Evolutionary conservation across 2,329 filamentous ascomycete genomes (phyloP).

Genomic region (Furcasterigmium sp.): DNA sequence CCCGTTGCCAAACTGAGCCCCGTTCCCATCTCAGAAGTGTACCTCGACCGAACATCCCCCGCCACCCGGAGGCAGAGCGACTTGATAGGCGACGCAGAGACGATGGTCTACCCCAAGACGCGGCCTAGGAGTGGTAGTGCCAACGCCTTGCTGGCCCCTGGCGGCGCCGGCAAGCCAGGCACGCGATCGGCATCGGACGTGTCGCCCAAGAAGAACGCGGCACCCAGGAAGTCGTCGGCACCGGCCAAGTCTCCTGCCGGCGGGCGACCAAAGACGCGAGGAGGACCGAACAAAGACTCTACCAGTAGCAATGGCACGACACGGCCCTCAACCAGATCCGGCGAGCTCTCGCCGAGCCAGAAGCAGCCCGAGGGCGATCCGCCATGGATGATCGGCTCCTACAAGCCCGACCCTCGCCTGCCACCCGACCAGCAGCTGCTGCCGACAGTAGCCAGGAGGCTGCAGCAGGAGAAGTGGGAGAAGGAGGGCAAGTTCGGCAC

Average conservation of each 20-base stretch:
- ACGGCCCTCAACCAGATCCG: slow-evolving; percentile 58
- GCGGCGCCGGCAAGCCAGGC: slow-evolving; percentile 18
- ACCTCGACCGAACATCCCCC: slow-evolving; percentile 69
- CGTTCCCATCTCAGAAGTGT: slow-evolving; percentile 65
- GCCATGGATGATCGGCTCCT: slow-evolving; percentile 91
- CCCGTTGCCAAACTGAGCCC: slow-evolving; percentile 79
- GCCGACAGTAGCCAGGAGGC: slow-evolving; percentile 82
- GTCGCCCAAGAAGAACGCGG: slow-evolving; percentile 47
- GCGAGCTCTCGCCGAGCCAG: slow-evolving; percentile 41
- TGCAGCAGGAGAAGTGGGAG: slow-evolving; percentile 95
- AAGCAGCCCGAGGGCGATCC: slow-evolving; percentile 88
- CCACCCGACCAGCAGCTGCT: slow-evolving; percentile 94
- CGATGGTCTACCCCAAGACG: slow-evolving; percentile 53
- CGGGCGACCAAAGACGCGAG: slow-evolving; percentile 58
- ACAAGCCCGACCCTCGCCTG: slow-evolving; percentile 89
- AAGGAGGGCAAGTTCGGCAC: slow-evolving; percentile 82
- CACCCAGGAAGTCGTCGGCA: slow-evolving; percentile 38
- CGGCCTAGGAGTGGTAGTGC: slow-evolving; percentile 68
- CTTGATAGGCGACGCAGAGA: slow-evolving; percentile 45
- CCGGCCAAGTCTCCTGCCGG: slow-evolving; percentile 30
- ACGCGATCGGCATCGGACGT: slow-evolving; percentile 42
- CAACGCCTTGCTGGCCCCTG: slow-evolving; percentile 47
- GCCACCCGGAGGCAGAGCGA: slow-evolving; percentile 56
- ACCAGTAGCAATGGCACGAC: slow-evolving; percentile 42
- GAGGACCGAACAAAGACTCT: slow-evolving; percentile 45